Base-by-base conservation (phyloP, 768 basidiomycete species). In the Omphalotus guepiniiformis region DNA sequence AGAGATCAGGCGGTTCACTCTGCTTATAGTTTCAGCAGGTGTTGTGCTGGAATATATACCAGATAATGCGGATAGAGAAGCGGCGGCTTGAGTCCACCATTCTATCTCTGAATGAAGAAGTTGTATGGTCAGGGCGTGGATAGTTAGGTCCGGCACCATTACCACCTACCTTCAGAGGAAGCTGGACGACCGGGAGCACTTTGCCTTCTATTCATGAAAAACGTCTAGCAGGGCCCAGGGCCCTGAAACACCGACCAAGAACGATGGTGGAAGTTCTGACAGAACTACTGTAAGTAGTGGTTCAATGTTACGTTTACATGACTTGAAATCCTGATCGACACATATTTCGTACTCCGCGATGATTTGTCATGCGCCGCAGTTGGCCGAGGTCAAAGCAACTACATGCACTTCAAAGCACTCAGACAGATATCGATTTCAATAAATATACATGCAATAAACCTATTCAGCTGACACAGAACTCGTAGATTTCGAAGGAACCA, bases 1-100 rank as follows among this genome's bases (percentile, higher is more conserved):
- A 42, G 76, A 68, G 52, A 89, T 82, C 48, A 85, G 61, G 56
- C 85, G 74, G 63, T 92, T 90, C 29, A 88, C 83, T 37, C 85
- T 79, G 37, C 76, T 78, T 47, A 90, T 78, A 1, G 80, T 79
- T 30, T 88, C 85, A 47, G 64, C 55, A 27, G 74, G 74, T 6
- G 65, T 59, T 28, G 73, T 62, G 57, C 70, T 78, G 9, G 74
- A 63, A 60, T 78, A 83, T 52, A 80, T 69, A 48, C 64, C 68
- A 12, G 81, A 75, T 29, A 88, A 68, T 16, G 68, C 64, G 53
- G 67, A 74, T 48, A 91, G 64, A 27, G 83, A 78, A 45, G 72
- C 67, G 25, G 78, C 72, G 27, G 84, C 82, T 63, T 81, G 83
- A 40, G 79, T 73, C 88, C 88, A 92, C 57, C 73, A 84, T 47